Percentiles rank a stretch among this genome's conserved stretches.
Evolutionary conservation across 2,329 filamentous ascomycete species (phyloP).

Genomic region (Neoarthrinium moseri): DNA sequence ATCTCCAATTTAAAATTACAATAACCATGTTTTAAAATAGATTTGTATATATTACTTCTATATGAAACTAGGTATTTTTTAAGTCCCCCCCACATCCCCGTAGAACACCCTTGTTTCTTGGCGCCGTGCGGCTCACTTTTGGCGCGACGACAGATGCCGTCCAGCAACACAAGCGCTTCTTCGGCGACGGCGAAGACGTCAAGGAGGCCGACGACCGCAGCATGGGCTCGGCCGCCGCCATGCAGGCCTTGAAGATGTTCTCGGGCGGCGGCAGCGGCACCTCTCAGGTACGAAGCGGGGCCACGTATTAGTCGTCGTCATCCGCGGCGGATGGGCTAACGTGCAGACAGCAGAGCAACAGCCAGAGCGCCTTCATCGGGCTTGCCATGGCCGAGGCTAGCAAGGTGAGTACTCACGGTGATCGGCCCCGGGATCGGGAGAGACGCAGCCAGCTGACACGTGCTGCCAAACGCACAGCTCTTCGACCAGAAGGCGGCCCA

Average conservation of each 20-base stretch:
- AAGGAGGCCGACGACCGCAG: constrained; percentile 46
- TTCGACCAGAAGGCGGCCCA: constrained; percentile 58
- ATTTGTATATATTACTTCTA: no score
- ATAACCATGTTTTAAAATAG: no score
- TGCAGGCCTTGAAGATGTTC: constrained; percentile 82
- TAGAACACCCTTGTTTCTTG: not conserved
- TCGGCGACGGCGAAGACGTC: constrained; percentile 50
- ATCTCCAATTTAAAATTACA: no score
- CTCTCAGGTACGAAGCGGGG: constrained; percentile 31
- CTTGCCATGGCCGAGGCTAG: constrained; percentile 86
- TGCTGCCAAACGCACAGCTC: constrained; percentile 46
- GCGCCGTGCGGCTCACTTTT: not conserved
- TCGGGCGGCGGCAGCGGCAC: constrained; percentile 50
- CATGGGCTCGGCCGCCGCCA: constrained; percentile 72
- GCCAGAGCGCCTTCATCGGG: constrained; percentile 78
- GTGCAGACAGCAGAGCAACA: constrained; percentile 36
- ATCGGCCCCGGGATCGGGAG: no score
- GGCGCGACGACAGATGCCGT: constrained; percentile 55
- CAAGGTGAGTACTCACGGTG: constrained; percentile 51
- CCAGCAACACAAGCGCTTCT: constrained; percentile 73
- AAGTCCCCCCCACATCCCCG: no score
- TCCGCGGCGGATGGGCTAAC: not conserved
- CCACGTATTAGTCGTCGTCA: no score
- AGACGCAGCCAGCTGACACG: no score
- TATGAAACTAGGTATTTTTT: no score